Percentiles rank a stretch among this genome's conserved stretches.
phyloP scores from a whole-genome alignment of 768 basidiomycete species.

The Cantharellus anzutake region DNA sequence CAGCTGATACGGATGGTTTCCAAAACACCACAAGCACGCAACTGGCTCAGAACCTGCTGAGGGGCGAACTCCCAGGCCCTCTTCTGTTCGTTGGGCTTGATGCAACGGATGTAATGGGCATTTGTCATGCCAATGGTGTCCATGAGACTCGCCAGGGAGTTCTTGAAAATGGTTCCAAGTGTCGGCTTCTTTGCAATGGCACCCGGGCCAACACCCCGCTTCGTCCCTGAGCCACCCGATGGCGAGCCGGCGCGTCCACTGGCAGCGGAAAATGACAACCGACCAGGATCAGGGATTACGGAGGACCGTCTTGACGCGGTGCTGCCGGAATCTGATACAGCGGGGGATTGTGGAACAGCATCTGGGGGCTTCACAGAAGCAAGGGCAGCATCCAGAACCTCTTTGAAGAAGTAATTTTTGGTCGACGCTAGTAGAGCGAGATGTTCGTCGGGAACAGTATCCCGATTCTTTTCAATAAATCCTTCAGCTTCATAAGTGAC shows the following conservation, averaged over 20 bases:
- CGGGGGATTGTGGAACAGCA: slow-evolving; percentile 53
- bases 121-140: slow-evolving; percentile 94
- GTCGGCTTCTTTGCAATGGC: slow-evolving; percentile 78
- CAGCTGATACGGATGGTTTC: slow-evolving; percentile 98
- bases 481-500: slow-evolving; percentile 98
- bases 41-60: slow-evolving; percentile 84
- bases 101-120: slow-evolving; percentile 97
- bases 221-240: slow-evolving; percentile 18
- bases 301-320: slow-evolving; percentile 64
- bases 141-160: slow-evolving; percentile 84
- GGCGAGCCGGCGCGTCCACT: slow-evolving; percentile 22
- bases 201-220: slow-evolving; percentile 34
- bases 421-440: slow-evolving; percentile 73
- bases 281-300: slow-evolving; percentile 73
- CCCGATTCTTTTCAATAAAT: slow-evolving; percentile 96
- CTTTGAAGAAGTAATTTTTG: slow-evolving; percentile 83
- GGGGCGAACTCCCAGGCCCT: slow-evolving; percentile 93
- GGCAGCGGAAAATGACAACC: slow-evolving; percentile 31
- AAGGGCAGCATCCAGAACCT: slow-evolving; percentile 82
- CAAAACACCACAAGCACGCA: slow-evolving; percentile 94
- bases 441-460: slow-evolving; percentile 97
- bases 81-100: slow-evolving; percentile 97
- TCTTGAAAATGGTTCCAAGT: slow-evolving; percentile 96
- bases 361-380: slow-evolving; percentile 50
- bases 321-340: slow-evolving; percentile 59